Evolutionary conservation across 2,329 filamentous ascomycete species (phyloP).

Genomic region (Fusarium sublunatum): DNA sequence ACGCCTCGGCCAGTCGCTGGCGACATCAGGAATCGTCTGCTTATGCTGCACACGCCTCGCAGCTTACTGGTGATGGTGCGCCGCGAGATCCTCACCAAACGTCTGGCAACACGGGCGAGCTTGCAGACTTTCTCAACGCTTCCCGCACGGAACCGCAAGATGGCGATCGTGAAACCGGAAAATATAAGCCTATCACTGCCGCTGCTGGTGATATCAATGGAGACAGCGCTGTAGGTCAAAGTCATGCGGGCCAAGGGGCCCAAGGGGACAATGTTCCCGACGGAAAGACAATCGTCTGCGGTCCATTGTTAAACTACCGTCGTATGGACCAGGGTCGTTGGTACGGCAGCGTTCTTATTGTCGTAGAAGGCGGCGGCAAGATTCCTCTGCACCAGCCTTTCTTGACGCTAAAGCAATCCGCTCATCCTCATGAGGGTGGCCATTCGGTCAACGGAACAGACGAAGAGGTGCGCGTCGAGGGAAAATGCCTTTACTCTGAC

Average conservation of each 20-base stretch:
- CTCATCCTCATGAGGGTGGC: slow-evolving; percentile 37
- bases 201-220: slow-evolving; percentile 48
- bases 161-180: slow-evolving; percentile 48
- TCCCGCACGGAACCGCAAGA: slow-evolving; percentile 60
- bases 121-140: slow-evolving; percentile 67
- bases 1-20: slow-evolving; percentile 69
- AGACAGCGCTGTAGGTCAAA: slow-evolving; percentile 43
- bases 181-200: slow-evolving; percentile 63
- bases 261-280: slow-evolving; percentile 49
- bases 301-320: slow-evolving; percentile 82
- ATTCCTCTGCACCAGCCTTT: slow-evolving; percentile 68
- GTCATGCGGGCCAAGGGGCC: slow-evolving; percentile 39
- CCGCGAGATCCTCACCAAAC: slow-evolving; percentile 50
- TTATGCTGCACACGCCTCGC: slow-evolving; percentile 62
- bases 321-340: slow-evolving; percentile 78
- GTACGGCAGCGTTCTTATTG: slow-evolving; percentile 87
- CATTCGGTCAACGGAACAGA: slow-evolving; percentile 49
- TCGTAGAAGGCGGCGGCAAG: slow-evolving; percentile 77
- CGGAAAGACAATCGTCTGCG: slow-evolving; percentile 72
- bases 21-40: slow-evolving; percentile 72
- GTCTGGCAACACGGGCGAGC: slow-evolving; percentile 59
- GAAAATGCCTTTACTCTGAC: slow-evolving; percentile 72
- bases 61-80: slow-evolving; percentile 40
- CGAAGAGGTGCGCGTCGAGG: slow-evolving; percentile 56
- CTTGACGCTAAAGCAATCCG: slow-evolving; percentile 64